Percentiles rank a stretch among this genome's conserved stretches.
phyloP scores from a whole-genome alignment of 345 rosid species.

The Melaleuca quinquenervia region DNA sequence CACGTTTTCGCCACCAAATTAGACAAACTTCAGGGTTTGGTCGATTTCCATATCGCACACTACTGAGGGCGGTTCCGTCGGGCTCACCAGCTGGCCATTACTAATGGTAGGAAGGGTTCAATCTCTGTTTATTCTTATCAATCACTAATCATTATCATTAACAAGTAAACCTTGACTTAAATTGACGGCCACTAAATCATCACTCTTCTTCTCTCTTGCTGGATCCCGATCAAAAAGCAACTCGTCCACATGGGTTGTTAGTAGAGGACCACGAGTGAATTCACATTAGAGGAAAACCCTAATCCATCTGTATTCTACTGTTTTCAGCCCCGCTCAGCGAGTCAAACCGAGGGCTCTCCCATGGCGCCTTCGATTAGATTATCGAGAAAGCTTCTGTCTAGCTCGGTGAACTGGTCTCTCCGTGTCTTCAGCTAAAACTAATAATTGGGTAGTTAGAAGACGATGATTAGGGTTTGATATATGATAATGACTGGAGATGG shows the following conservation, averaged over 20 bases:
- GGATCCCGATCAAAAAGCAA: background rate
- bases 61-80: background rate
- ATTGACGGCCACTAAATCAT: background rate
- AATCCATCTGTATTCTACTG: background rate
- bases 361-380: background rate
- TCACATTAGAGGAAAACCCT: background rate
- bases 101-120: background rate
- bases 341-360: background rate
- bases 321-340: background rate
- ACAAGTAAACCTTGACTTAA: background rate
- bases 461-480: background rate
- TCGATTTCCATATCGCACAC: background rate
- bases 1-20: background rate
- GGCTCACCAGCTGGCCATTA: background rate
- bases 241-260: background rate
- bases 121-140: background rate
- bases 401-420: background rate
- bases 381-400: background rate
- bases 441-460: background rate
- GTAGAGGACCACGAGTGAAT: background rate
- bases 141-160: background rate
- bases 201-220: background rate
- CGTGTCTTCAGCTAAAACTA: rapidly evolving
- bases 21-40: background rate
- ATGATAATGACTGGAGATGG: background rate